Evolutionary conservation across 331 rosid species (phyloP).

Genomic region (Ulmus americana): DNA sequence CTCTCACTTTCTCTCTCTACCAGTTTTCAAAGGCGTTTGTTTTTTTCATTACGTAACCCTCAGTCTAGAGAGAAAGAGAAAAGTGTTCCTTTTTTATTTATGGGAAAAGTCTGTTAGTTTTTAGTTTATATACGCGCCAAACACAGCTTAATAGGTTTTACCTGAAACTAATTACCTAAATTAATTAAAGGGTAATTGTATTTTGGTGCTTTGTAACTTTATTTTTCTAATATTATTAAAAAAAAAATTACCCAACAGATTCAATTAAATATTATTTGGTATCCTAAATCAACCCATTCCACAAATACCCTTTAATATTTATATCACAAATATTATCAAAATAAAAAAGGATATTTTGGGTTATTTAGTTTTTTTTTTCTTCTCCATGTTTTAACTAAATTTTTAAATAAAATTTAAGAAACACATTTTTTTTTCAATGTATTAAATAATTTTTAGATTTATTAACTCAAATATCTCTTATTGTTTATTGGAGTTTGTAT

Average conservation of each 20-base stretch:
- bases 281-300: too few relatives aligned
- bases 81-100: slow-evolving; percentile 21
- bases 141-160: slow-evolving; percentile 14
- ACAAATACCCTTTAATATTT: too few relatives aligned
- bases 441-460: too few relatives aligned
- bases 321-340: too few relatives aligned
- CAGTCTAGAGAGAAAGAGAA: background rate
- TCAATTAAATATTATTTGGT: too few relatives aligned
- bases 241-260: too few relatives aligned
- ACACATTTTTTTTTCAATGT: too few relatives aligned
- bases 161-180: background rate
- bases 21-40: slow-evolving; percentile 45
- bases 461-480: too few relatives aligned
- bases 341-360: too few relatives aligned
- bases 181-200: background rate
- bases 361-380: background rate
- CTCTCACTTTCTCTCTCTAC: slow-evolving; percentile 28
- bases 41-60: slow-evolving; percentile 28
- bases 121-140: slow-evolving; percentile 57
- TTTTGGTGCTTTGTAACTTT: too few relatives aligned
- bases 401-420: background rate
- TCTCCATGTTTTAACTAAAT: background rate
- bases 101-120: slow-evolving; percentile 40
- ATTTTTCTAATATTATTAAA: too few relatives aligned
- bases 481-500: too few relatives aligned